A percentile compares a stretch with the other conserved stretches of the same genome.
Conservation (phyloP, 768 basidiomycete species). For the Postia placenta region DNA sequence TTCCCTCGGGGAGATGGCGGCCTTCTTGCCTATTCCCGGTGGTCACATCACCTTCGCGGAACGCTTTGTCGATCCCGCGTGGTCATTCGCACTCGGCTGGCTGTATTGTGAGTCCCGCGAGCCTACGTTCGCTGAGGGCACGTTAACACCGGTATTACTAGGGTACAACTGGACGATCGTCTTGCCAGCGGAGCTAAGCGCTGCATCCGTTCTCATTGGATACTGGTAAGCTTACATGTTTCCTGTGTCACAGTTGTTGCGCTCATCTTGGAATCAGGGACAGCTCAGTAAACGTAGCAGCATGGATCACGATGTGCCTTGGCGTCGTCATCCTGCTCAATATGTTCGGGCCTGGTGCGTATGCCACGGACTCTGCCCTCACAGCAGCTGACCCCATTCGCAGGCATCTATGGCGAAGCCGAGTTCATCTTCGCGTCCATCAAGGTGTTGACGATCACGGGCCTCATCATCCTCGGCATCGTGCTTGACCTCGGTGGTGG, state of each 20-base stretch:
- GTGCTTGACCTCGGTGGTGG: constrained; percentile 55
- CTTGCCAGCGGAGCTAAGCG: constrained; percentile 42
- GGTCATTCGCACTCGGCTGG: constrained; percentile 38
- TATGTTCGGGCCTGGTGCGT: constrained; percentile 32
- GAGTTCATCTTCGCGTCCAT: constrained; percentile 51
- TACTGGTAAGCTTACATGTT: constrained; percentile 31
- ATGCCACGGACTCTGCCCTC: not conserved
- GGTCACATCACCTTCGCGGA: constrained; percentile 43
- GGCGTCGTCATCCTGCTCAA: constrained; percentile 45
- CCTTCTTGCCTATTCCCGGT: constrained; percentile 39
- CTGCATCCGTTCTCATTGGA: constrained; percentile 43
- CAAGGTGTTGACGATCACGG: constrained; percentile 44
- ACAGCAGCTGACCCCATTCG: not conserved
- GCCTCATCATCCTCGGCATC: constrained; percentile 41
- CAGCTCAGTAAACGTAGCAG: constrained; percentile 32
- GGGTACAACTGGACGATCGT: constrained; percentile 31
- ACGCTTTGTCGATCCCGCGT: constrained; percentile 40
- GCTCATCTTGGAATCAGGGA: constrained; percentile 7
- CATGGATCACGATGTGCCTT: constrained; percentile 48
- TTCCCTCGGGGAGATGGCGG: constrained; percentile 39
- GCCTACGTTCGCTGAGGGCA: not conserved
- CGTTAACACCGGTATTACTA: not conserved
- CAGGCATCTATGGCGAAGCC: constrained; percentile 39
- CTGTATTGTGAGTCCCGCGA: constrained; percentile 32
- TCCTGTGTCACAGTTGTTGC: not conserved